Evolutionary conservation across 1,284 basidiomycete species (phyloP), one percentile per base, ranked within the genome.

Genomic region (Afroboletus lepidellus): DNA sequence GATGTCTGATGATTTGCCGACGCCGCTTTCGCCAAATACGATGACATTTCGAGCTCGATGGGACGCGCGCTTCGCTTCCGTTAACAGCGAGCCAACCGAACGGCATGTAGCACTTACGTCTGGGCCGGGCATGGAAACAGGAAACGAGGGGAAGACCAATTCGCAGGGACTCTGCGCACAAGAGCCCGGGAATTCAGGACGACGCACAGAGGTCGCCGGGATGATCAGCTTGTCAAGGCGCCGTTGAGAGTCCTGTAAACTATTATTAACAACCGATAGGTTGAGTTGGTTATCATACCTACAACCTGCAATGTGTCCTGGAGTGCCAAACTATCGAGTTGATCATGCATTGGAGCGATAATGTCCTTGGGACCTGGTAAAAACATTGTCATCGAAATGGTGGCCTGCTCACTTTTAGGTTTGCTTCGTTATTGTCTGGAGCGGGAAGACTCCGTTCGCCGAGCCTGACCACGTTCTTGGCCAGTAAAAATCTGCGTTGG

Each of bases 1-100:
- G 56, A 66, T 66, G 36, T 69, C 43, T n/a, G 65, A 69, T 27
- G 64, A 68, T 43, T 66, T 66, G 34, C 64, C 64, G n/a, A 66
- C 65, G 2, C 64, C 67, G 41, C 57, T 65, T 52, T 66, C 65
- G 18, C 64, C 64, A 38, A 67, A 68, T 13, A 66, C 55, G 43
- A 66, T 57, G 24, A 69, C 39, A 50, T 69, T 69, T 27, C 62
- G 64, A 42, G 51, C 18, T 33, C 24, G 58, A 47, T 16, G 43
- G 5, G 3, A 32, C 11, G 30, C 29, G 27, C 23, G 23, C 65
- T 67, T 50, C 33, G 9, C 41, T 39, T 41, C 43, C 33, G 34
- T 57, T 32, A 41, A 20, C 16, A 30, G 33, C 25, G 11, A 43
- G 34, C 55, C 30, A 48, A 46, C 16, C 8, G 18, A 24, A 13